A percentile compares a stretch with the other conserved stretches of the same genome.
These are phyloP conservation scores for Xerocomellus amylosporus DNA, from an alignment of 768 basidiomycete genomes.

Conservation along the genomic window DNA sequence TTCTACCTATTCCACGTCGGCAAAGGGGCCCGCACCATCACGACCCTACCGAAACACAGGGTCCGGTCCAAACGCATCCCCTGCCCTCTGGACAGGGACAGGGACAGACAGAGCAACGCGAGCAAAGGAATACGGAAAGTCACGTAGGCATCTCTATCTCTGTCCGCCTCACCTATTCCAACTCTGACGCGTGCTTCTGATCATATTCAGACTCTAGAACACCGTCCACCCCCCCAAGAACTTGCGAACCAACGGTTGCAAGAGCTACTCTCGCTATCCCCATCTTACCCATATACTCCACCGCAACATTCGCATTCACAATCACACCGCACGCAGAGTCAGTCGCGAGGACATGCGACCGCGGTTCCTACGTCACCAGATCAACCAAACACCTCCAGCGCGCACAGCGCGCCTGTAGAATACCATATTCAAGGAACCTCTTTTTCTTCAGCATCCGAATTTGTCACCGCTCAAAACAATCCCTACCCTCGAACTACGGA, in stretches of 20 bases:
- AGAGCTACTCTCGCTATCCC: slow-evolving; percentile 18
- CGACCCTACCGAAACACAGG: not conserved
- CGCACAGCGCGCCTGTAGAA: not conserved
- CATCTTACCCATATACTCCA: slow-evolving; percentile 1
- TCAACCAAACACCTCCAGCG: not conserved
- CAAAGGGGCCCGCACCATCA: not conserved
- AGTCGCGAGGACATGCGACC: not conserved
- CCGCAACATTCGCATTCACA: not conserved
- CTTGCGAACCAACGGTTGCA: slow-evolving; percentile 24
- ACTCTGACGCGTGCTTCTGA: not conserved
- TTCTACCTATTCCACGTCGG: slow-evolving; percentile 12
- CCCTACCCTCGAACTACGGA: slow-evolving; percentile 5
- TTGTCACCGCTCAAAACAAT: not conserved
- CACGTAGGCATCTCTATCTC: slow-evolving; percentile 1
- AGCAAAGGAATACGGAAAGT: slow-evolving; percentile 1
- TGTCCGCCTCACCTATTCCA: too few relatives aligned
- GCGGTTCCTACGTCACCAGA: not conserved
- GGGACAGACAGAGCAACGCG: not conserved
- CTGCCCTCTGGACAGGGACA: not conserved
- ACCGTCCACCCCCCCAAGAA: not conserved
- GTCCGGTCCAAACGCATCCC: not conserved
- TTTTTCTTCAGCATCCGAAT: slow-evolving; percentile 5
- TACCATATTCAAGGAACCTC: slow-evolving; percentile 1
- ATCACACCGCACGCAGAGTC: not conserved
- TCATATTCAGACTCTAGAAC: not conserved